These are phyloP conservation scores for Camelina sativa DNA, from an alignment of 345 rosid genomes.

Conservation along the genomic window DNA sequence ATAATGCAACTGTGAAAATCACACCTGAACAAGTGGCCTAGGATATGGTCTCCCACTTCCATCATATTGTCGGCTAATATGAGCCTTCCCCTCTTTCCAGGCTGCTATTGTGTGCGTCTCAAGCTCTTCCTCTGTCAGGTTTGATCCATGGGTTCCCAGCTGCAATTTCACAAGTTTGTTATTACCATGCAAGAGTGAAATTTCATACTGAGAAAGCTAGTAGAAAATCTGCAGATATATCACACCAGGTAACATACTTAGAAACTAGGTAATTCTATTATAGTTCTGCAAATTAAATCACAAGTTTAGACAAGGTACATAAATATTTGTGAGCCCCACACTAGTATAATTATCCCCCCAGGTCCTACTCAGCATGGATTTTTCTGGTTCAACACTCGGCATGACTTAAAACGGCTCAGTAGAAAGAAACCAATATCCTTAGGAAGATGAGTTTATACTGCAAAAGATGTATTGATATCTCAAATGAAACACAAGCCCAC, in stretches of 20 bases:
- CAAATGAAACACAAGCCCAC: slow-evolving; percentile 11
- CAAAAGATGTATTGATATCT: not conserved
- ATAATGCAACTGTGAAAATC: slow-evolving; percentile 32
- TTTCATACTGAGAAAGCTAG: slow-evolving; percentile 25
- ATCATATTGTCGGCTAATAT: slow-evolving; percentile 73
- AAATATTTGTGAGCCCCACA: slow-evolving; percentile 8
- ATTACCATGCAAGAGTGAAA: slow-evolving; percentile 31
- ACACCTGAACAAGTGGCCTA: slow-evolving; percentile 65
- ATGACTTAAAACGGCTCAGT: not conserved
- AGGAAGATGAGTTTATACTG: not conserved
- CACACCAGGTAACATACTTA: slow-evolving; percentile 9
- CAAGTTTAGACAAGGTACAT: slow-evolving; percentile 12
- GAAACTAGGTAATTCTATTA: slow-evolving; percentile 2
- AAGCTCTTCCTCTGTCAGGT: slow-evolving; percentile 88
- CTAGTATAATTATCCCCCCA: slow-evolving; percentile 3
- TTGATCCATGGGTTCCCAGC: slow-evolving; percentile 83
- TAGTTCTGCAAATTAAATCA: slow-evolving; percentile 1
- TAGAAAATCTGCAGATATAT: slow-evolving; percentile 22
- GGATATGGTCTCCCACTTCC: slow-evolving; percentile 58
- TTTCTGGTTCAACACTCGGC: not conserved
- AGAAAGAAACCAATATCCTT: not conserved
- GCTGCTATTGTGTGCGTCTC: slow-evolving; percentile 95
- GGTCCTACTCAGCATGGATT: not conserved
- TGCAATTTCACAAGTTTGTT: slow-evolving; percentile 47
- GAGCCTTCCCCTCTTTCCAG: slow-evolving; percentile 90